These are phyloP conservation scores for Cladosporium sp. DNA, from an alignment of 2,329 filamentous ascomycete genomes.

Conservation along the genomic window DNA sequence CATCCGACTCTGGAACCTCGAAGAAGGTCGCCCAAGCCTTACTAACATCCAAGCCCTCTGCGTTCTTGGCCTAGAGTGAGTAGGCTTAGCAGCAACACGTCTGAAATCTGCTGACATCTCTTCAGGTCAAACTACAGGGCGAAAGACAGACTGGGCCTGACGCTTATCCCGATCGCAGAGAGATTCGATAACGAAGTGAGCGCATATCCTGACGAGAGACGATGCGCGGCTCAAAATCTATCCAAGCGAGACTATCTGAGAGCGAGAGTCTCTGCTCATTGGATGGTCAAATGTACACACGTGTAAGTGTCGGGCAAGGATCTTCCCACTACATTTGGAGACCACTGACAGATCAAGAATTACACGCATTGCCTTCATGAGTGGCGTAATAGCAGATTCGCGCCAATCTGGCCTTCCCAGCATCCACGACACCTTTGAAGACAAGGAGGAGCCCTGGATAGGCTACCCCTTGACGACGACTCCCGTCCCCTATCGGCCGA, in stretches of 20 bases:
- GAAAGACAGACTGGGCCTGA: constrained; percentile 11
- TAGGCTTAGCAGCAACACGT: not conserved
- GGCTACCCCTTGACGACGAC: constrained; percentile 7
- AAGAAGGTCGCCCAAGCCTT: constrained; percentile 6
- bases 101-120: not conserved
- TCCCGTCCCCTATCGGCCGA: constrained; percentile 4
- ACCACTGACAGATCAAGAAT: not conserved
- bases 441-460: not conserved
- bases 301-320: constrained; percentile 3
- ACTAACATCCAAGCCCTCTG: constrained; percentile 14
- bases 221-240: not conserved
- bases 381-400: not conserved
- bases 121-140: constrained; percentile 13
- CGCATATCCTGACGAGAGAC: not conserved
- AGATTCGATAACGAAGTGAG: constrained; percentile 8
- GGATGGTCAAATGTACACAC: constrained; percentile 8
- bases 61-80: constrained; percentile 13
- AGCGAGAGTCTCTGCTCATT: constrained; percentile 12
- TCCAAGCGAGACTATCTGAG: not conserved
- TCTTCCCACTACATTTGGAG: not conserved
- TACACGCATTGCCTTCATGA: not conserved
- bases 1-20: constrained; percentile 10
- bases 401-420: not conserved
- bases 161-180: constrained; percentile 7
- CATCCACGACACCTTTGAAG: not conserved